Conservation (phyloP, 306 rosid genomes). For the Glycine latifolia region DNA sequence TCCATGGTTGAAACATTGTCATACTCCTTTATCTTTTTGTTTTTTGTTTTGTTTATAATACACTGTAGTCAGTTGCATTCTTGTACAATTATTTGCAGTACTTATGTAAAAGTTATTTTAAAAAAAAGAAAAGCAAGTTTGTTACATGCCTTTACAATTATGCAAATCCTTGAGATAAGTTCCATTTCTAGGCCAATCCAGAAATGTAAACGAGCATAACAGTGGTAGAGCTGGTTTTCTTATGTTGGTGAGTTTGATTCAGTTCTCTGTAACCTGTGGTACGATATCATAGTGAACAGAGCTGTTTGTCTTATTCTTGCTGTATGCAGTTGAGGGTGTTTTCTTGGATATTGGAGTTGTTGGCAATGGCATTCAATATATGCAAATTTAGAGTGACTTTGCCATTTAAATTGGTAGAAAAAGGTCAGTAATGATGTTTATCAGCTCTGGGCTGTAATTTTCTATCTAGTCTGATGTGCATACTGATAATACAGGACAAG, state of each 20-base stretch:
- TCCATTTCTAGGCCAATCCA: constrained; percentile 62
- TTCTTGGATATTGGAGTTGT: constrained; percentile 51
- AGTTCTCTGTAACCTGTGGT: neutral
- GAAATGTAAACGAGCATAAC: constrained; percentile 58
- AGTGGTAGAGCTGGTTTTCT: constrained; percentile 46
- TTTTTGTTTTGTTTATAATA: neutral
- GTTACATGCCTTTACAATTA: neutral
- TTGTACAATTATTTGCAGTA: constrained; percentile 6
- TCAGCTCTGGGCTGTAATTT: no score
- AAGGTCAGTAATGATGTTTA: constrained; percentile 46
- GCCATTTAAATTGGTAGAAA: constrained; percentile 56
- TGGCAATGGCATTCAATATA: constrained; percentile 46
- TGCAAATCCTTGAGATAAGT: constrained; percentile 49
- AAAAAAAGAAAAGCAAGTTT: neutral
- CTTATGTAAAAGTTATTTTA: constrained; percentile 7
- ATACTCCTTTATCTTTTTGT: neutral
- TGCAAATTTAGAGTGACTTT: constrained; percentile 58
- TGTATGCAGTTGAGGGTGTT: constrained; percentile 8
- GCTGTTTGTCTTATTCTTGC: constrained; percentile 34
- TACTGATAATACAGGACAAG: constrained; percentile 59
- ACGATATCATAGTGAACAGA: constrained; percentile 19
- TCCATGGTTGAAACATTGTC: constrained; percentile 16
- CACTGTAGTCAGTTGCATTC: neutral
- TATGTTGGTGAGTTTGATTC: constrained; percentile 26
- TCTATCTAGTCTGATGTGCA: constrained; percentile 23